A percentile compares a stretch with the other conserved stretches of the same genome.
Conservation (phyloP, 2,329 filamentous ascomycete genomes). For the Trichoderma koningiopsis region DNA sequence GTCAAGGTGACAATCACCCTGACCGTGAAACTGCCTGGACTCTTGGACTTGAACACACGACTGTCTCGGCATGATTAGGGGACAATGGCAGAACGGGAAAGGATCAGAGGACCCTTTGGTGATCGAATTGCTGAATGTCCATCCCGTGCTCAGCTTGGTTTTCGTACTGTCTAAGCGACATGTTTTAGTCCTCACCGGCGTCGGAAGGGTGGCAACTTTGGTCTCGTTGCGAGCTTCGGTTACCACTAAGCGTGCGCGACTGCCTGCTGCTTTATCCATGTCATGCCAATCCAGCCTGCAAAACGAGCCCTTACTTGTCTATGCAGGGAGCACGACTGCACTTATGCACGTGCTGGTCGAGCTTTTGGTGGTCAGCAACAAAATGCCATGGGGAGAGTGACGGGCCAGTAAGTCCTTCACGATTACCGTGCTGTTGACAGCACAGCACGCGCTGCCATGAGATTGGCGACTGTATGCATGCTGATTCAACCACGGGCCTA, state of each 20-base stretch:
- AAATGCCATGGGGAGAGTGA: neutral
- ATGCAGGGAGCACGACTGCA: slow-evolving; percentile 14
- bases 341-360: slow-evolving; percentile 6
- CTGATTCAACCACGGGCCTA: neutral
- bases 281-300: neutral
- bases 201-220: slow-evolving; percentile 21
- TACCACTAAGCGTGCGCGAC: neutral
- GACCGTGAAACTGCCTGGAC: neutral
- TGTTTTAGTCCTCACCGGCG: slow-evolving; percentile 7
- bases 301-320: neutral
- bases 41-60: neutral
- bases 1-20: neutral
- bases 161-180: slow-evolving; percentile 5
- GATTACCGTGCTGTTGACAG: neutral
- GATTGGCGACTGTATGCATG: neutral
- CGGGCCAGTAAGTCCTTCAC: neutral
- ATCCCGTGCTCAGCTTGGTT: neutral
- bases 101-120: neutral
- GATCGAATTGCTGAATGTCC: neutral
- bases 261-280: slow-evolving; percentile 9
- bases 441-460: neutral
- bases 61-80: neutral
- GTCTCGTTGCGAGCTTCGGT: slow-evolving; percentile 2
- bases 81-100: neutral
- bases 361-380: slow-evolving; percentile 18